Percentiles rank a stretch among this genome's conserved stretches.
Evolutionary conservation across 306 rosid species (phyloP).

Genomic region (Sicyos baderoa): DNA sequence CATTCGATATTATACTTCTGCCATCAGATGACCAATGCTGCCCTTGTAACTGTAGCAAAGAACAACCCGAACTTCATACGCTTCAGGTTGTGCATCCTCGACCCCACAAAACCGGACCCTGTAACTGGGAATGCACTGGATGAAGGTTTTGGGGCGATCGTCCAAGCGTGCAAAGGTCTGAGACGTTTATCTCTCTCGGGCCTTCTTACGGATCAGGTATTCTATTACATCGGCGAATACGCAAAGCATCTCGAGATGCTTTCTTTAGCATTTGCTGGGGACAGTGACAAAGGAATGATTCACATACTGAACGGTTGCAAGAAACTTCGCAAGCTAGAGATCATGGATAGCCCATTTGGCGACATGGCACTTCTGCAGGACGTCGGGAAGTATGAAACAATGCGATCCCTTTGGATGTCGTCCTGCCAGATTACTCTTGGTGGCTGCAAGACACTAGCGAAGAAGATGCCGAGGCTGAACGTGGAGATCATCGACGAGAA

Average conservation of each 20-base stretch:
- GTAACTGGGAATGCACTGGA: slow-evolving; percentile 65
- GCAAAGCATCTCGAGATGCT: slow-evolving; percentile 91
- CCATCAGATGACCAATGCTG: slow-evolving; percentile 94
- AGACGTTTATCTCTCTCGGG: slow-evolving; percentile 79
- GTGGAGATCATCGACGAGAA: slow-evolving; percentile 77
- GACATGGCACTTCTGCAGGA: slow-evolving; percentile 64
- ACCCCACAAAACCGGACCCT: slow-evolving; percentile 61
- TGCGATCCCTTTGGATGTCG: slow-evolving; percentile 99
- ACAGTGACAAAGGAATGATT: slow-evolving; percentile 79
- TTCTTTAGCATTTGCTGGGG: slow-evolving; percentile 86
- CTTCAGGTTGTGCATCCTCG: slow-evolving; percentile 67
- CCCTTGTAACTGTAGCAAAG: slow-evolving; percentile 76
- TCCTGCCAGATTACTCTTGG: slow-evolving; percentile 74
- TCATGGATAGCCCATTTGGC: slow-evolving; percentile 81
- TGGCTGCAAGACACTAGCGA: slow-evolving; percentile 64
- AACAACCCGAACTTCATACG: slow-evolving; percentile 84
- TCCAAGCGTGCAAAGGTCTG: slow-evolving; percentile 66
- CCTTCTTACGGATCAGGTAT: slow-evolving; percentile 59
- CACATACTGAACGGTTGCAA: slow-evolving; percentile 88
- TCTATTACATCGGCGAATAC: slow-evolving; percentile 79
- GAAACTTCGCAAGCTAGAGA: slow-evolving; percentile 88
- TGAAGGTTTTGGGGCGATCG: slow-evolving; percentile 95
- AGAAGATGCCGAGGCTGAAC: slow-evolving; percentile 69
- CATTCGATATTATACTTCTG: slow-evolving; percentile 78
- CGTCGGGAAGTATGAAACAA: slow-evolving; percentile 95